Conservation (phyloP, 2,329 filamentous ascomycete genomes). For the Venturia pyrina region DNA sequence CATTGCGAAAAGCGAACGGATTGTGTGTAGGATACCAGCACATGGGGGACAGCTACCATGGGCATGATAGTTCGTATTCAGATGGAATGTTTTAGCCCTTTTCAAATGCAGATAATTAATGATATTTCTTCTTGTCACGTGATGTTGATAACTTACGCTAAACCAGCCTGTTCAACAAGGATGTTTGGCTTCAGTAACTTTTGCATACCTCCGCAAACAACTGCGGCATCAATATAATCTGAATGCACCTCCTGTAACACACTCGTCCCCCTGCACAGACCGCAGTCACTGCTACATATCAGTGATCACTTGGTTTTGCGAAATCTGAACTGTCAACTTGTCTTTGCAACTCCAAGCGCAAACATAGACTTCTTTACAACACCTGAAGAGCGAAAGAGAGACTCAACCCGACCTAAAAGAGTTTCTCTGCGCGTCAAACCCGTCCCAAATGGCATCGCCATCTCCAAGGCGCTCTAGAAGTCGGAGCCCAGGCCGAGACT, state of each 20-base stretch:
- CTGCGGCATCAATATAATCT: background rate
- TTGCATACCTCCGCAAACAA: background rate
- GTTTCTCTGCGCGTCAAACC: background rate
- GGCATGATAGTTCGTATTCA: background rate
- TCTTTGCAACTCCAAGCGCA: background rate
- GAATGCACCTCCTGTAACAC: background rate
- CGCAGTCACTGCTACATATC: background rate
- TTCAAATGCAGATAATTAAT: background rate
- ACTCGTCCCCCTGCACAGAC: background rate
- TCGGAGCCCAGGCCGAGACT: background rate
- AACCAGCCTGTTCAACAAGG: background rate
- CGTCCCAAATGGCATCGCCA: constrained; percentile 2
- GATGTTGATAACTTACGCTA: background rate
- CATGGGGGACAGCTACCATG: background rate
- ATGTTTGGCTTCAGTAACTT: background rate
- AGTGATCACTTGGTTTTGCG: background rate
- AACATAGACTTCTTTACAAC: background rate
- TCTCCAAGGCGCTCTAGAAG: constrained; percentile 5
- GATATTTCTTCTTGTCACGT: background rate
- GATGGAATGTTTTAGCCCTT: background rate
- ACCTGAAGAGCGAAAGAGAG: background rate
- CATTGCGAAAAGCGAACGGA: background rate
- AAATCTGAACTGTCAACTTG: background rate
- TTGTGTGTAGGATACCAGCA: background rate
- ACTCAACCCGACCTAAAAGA: background rate